Evolutionary conservation across 495 filamentous ascomycete species (phyloP).

Genomic region (Cairneyella variabilis): DNA sequence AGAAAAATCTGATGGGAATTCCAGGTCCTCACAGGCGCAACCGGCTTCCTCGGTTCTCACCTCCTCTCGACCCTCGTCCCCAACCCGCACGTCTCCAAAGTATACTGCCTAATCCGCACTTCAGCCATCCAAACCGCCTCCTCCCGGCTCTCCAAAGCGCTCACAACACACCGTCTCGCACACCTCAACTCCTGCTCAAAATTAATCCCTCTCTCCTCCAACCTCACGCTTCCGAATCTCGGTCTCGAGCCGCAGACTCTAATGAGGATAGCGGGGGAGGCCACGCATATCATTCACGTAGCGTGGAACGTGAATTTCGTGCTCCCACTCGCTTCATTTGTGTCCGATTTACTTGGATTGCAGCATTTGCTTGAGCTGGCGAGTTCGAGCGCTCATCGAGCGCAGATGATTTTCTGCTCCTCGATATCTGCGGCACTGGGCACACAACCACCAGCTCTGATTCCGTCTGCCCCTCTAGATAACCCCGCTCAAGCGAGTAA

Average conservation of each 20-base stretch:
- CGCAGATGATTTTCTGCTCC: too few relatives aligned
- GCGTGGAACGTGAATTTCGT: slow-evolving; percentile 72
- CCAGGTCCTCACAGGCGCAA: slow-evolving; percentile 45
- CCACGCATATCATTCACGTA: slow-evolving; percentile 52
- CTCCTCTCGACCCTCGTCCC: slow-evolving; percentile 40
- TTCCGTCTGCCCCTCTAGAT: not conserved
- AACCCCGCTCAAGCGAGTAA: not conserved
- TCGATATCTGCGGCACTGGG: too few relatives aligned
- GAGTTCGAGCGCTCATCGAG: too few relatives aligned
- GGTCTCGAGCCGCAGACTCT: slow-evolving; percentile 11
- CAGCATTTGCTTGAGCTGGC: too few relatives aligned
- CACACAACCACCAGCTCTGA: not conserved
- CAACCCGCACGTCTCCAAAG: slow-evolving; percentile 34
- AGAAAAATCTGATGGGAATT: too few relatives aligned
- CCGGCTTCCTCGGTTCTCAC: slow-evolving; percentile 55
- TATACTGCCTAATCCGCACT: slow-evolving; percentile 51
- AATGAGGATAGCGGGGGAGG: slow-evolving; percentile 28
- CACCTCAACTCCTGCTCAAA: slow-evolving; percentile 22
- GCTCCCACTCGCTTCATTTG: slow-evolving; percentile 46
- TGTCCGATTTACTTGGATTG: slow-evolving; percentile 50
- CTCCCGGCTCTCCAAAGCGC: slow-evolving; percentile 31
- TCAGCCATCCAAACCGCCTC: slow-evolving; percentile 25
- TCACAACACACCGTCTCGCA: slow-evolving; percentile 33
- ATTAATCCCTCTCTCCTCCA: slow-evolving; percentile 17
- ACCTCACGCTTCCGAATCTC: slow-evolving; percentile 16